These are phyloP conservation scores for Hemerocallis citrina DNA, from an alignment of 106 monocot genomes.

Conservation along the genomic window DNA sequence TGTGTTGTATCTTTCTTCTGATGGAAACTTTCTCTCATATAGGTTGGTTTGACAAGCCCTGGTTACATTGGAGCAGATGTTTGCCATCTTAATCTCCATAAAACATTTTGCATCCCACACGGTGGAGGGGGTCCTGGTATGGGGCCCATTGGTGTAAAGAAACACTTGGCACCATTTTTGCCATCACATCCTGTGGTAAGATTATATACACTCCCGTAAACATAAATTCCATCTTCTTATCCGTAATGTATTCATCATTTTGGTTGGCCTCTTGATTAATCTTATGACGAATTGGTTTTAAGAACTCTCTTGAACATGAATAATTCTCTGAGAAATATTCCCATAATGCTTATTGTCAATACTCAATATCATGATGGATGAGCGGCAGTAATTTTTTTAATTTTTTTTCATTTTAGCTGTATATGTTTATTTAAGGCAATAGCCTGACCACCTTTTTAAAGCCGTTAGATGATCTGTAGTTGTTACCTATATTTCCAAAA, in stretches of 20 bases:
- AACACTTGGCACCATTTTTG: constrained; percentile 93
- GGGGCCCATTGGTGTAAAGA: constrained; percentile 99
- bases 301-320: background rate
- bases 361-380: too few relatives aligned
- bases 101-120: constrained; percentile 99
- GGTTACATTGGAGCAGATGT: constrained; percentile 98
- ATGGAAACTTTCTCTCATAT: constrained; percentile 1
- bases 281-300: background rate
- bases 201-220: background rate
- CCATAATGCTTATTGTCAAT: background rate
- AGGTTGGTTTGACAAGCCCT: constrained; percentile 97
- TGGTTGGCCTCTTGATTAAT: background rate
- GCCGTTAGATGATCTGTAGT: too few relatives aligned
- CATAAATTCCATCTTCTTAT: background rate
- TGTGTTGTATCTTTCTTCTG: background rate
- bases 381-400: too few relatives aligned
- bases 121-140: constrained; percentile 99
- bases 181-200: constrained; percentile 99
- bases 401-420: too few relatives aligned
- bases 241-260: background rate
- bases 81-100: constrained; percentile 97
- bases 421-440: too few relatives aligned
- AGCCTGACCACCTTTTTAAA: too few relatives aligned
- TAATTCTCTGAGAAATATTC: background rate
- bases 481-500: too few relatives aligned